Conservation (phyloP, 129 eudicot species). For the Flaveria sonorensis region DNA sequence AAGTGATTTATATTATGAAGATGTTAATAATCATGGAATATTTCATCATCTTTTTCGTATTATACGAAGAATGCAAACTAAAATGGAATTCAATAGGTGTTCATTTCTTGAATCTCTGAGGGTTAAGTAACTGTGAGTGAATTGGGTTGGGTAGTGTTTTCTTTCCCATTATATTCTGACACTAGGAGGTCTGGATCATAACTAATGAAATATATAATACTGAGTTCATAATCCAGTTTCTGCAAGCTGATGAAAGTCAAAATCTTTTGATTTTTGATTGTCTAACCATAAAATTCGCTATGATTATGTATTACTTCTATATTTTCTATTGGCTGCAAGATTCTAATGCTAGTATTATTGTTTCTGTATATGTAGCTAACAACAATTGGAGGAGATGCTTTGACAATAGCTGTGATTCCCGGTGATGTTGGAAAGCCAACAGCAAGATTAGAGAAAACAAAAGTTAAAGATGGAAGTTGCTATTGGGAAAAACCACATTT, state of each 20-base stretch:
- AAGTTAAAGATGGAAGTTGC: constrained; percentile 75
- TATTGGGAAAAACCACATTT: constrained; percentile 84
- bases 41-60: not conserved
- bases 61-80: constrained; percentile 5
- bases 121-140: constrained; percentile 8
- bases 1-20: constrained; percentile 1
- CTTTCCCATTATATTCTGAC: constrained; percentile 4
- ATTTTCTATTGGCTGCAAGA: constrained; percentile 23
- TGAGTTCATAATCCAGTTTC: constrained; percentile 7
- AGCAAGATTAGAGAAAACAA: constrained; percentile 68
- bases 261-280: not conserved
- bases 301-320: constrained; percentile 11
- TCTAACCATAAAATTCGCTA: not conserved
- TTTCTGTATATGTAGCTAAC: constrained; percentile 47
- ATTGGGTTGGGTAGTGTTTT: constrained; percentile 12
- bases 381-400: constrained; percentile 61
- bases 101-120: constrained; percentile 15
- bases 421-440: constrained; percentile 84
- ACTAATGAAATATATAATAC: not conserved
- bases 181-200: constrained; percentile 26
- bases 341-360: not conserved
- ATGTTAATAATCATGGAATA: constrained; percentile 7
- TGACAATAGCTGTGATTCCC: constrained; percentile 79
- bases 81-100: constrained; percentile 1
- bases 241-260: not conserved